Conservation (phyloP, 1,139 yeast species). For the Taphrina betulina region DNA sequence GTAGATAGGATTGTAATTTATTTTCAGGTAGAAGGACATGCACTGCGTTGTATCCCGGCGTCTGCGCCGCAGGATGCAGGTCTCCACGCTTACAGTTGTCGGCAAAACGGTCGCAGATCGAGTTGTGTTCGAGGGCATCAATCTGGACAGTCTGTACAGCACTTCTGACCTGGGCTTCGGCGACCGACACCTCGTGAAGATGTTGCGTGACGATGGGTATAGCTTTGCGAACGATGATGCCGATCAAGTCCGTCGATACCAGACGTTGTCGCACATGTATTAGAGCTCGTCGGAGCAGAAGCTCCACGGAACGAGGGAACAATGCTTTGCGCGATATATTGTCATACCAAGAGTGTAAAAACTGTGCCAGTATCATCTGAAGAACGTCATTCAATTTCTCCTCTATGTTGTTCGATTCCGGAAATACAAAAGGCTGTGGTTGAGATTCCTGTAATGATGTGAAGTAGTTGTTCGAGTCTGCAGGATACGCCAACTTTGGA, state of each 20-base stretch:
- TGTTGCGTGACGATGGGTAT: slow-evolving; percentile 71
- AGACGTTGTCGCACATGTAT: slow-evolving; percentile 50
- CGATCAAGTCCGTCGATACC: slow-evolving; percentile 54
- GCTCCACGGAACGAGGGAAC: slow-evolving; percentile 58
- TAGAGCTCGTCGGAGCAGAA: slow-evolving; percentile 52
- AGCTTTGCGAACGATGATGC: slow-evolving; percentile 56
- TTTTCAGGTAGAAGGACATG: slow-evolving; percentile 33
- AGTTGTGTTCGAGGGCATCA: slow-evolving; percentile 47
- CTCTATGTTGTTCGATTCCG: slow-evolving; percentile 18
- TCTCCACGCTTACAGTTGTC: slow-evolving; percentile 57
- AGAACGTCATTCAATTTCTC: slow-evolving; percentile 52
- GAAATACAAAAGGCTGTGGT: slow-evolving; percentile 13
- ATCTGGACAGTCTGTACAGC: slow-evolving; percentile 48
- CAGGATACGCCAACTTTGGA: neutral
- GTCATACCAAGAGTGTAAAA: slow-evolving; percentile 64
- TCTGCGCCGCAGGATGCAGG: slow-evolving; percentile 62
- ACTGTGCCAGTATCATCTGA: slow-evolving; percentile 57
- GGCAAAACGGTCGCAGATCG: slow-evolving; percentile 52
- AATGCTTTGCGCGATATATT: slow-evolving; percentile 51
- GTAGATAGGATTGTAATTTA: slow-evolving; percentile 56
- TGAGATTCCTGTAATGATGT: neutral
- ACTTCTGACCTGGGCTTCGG: slow-evolving; percentile 48
- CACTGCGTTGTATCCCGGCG: slow-evolving; percentile 50
- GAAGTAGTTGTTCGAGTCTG: neutral
- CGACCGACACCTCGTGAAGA: slow-evolving; percentile 54